Evolutionary conservation across 2,329 filamentous ascomycete species (phyloP), one percentile per base, ranked within the genome.

Genomic region (Penicillium sp.): DNA sequence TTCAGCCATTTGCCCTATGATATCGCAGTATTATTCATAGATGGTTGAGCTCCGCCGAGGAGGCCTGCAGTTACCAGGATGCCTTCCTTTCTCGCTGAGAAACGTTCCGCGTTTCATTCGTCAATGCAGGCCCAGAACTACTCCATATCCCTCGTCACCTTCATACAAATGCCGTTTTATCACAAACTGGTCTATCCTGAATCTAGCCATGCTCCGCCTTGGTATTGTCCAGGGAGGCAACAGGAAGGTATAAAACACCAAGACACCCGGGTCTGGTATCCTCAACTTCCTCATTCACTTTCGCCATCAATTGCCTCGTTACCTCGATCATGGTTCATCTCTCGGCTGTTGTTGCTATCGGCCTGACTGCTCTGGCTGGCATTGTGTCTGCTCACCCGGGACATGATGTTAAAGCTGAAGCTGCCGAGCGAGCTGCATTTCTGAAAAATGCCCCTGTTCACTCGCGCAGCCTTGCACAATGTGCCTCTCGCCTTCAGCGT

Each of bases 351-450:
- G 35, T 71, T 18, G 48, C 65, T 8, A 49, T 65, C 26, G 64
- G 66, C 43, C 55, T 70, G 34, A 50, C 64, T 32, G 62, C 65
- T 45, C 61, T 73, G 18, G 58, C 65, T 29, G 61, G 58, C 56
- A 22, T 70, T 43, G 68, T 60, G 18, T 65, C 63, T 20, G 78
- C 78, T 20, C 79, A 84, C 57, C 80, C 80, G 1, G 80, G 80
- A 57, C 79, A 82, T 58, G 75, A 82, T 50, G 58, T 79, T 38
- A 69, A 70, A 42, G 71, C 79, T 10, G 82, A 83, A 67, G 75
- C 79, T 32, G 74, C 74, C 11, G 78, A 82, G 68, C 80, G 81
- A 35, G 78, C 78, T 29, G 69, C 75, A 0, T 82, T 79, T 61
- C 68, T 81, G 50, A 66, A 68, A 57, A 70, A 69, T 37, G 64